Conservation (phyloP, 2,329 filamentous ascomycete genomes). For the Ceratocystis cubensis region DNA sequence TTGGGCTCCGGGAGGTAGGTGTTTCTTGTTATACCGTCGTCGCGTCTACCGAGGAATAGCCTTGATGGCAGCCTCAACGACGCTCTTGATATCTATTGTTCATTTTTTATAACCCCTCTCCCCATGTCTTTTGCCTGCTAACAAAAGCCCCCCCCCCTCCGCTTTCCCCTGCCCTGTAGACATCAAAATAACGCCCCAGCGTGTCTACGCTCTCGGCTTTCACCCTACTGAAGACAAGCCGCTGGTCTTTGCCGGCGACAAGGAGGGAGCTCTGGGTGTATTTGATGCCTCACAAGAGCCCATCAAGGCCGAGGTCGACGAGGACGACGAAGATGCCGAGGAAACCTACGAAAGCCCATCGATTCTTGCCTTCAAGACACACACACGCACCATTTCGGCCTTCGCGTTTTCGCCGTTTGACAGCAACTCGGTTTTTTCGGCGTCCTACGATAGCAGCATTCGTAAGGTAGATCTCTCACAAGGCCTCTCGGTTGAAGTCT, state of each 20-base stretch:
- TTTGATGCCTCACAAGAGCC: slow-evolving; percentile 72
- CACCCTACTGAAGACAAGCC: slow-evolving; percentile 80
- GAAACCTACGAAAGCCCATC: slow-evolving; percentile 54
- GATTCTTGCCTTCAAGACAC: slow-evolving; percentile 83
- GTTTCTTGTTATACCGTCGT: background rate
- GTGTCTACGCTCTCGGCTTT: slow-evolving; percentile 76
- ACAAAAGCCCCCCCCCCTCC: background rate
- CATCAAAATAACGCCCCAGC: slow-evolving; percentile 81
- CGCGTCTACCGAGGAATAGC: background rate
- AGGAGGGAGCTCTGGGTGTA: slow-evolving; percentile 78
- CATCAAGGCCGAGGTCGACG: slow-evolving; percentile 32
- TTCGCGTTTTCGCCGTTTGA: slow-evolving; percentile 68
- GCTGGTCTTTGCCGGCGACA: slow-evolving; percentile 86
- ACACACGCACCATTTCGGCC: slow-evolving; percentile 75
- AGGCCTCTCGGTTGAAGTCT: slow-evolving; percentile 67
- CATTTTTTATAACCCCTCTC: background rate
- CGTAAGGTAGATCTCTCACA: slow-evolving; percentile 74
- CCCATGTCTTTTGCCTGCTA: background rate
- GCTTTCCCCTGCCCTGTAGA: slow-evolving; percentile 35
- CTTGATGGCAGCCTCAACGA: background rate
- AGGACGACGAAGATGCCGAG: slow-evolving; percentile 57
- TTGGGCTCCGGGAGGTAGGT: slow-evolving; percentile 64
- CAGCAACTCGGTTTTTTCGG: slow-evolving; percentile 62
- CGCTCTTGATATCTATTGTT: background rate
- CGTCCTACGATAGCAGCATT: slow-evolving; percentile 88